Evolutionary conservation across 768 basidiomycete genomes (phyloP), one percentile per base, ranked within the genome.

Genomic region (Strobilomyces echinocephalus): DNA sequence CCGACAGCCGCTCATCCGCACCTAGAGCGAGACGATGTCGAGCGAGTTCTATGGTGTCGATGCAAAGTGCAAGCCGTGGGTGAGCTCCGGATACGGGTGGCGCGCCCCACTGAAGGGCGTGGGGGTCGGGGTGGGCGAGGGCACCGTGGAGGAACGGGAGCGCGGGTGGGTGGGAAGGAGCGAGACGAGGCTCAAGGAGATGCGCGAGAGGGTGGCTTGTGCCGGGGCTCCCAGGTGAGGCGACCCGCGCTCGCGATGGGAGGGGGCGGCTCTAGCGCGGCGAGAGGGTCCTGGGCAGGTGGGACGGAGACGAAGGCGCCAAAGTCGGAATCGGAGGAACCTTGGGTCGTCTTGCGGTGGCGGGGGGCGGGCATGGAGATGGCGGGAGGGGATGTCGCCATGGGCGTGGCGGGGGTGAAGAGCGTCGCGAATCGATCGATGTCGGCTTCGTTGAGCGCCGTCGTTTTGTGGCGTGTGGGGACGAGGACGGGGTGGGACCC

Each of bases 281-380:
- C 15, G 42, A 64, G 39, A 64, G 83, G 82, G 54, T 85, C 81
- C 34, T 83, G 77, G 9, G 72, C 61, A 0, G 77, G 69, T 0
- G 79, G 72, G 1, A 85, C 82, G 4, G 79, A 79, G 2, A 86
- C 79, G 48, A 85, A 85, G 0, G 81, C 71, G 10, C 83, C 83
- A 61, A 84, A 84, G 18, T 85, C 83, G 0, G 78, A 78, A 59
- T 76, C 75, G 7, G 72, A 55, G 11, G 73, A 72, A 11, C 54
- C 45, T 30, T 46, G 58, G 0, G 62, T 56, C 20, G 57, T 60
- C 48, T 43, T 60, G 16, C 53, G 62, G 9, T 59, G 26, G 14
- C 39, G 50, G 30, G 45, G 4, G 24, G 40, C 28, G 48, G 38
- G 26, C 6, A 4, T 9, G 41, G 21, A 33, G 28, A 40, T 28